Evolutionary conservation across 176 grass and related monocot species (phyloP), one percentile per base, ranked within the genome.

Genomic region (Melocanna baccifera): DNA sequence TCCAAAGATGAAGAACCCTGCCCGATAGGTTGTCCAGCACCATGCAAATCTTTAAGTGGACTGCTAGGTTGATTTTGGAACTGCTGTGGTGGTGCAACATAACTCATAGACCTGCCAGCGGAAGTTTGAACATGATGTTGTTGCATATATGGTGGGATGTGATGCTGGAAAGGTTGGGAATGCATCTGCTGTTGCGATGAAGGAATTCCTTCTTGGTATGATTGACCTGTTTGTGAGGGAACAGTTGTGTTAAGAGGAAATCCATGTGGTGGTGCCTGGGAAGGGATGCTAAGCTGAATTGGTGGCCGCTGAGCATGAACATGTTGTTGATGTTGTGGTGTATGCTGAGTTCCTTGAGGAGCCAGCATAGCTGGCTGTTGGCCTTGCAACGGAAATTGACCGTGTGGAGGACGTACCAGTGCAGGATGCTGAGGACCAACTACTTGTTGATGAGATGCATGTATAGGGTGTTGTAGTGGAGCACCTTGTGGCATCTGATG

Each of bases 241-340:
- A 72, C 67, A 66, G 64, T 67, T 71, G 81, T 53, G 29, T 85
- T 86, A 11, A 74, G 50, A 40, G 86, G 78, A 69, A 92, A 83
- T 70, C 89, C 85, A 81, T 89, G 92, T 41, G 73, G 85, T 26
- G 70, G 53, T 84, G 83, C 57, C 22, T 94, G 93, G 18, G 71
- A 32, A 76, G 83, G 82, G 42, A 92, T 80, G 22, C 71, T 79
- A 65, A 90, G 65, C 69, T 94, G 37, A 75, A 73, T 82, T 51
- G 63, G 79, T 75, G 74, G 50, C 51, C 68, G 46, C 68, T 84
- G 92, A 52, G 75, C 66, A 51, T 89, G 89, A 73, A 76, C 81
- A 85, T 87, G 81, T 41, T 91, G 85, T 32, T 88, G 86, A 39
- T 94, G 78, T 83, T 92, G 90, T 74, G 75, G 66, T 50, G 69